Evolutionary conservation across 805 yeast genomes (phyloP).

Genomic region (Clavispora vitiphila): DNA sequence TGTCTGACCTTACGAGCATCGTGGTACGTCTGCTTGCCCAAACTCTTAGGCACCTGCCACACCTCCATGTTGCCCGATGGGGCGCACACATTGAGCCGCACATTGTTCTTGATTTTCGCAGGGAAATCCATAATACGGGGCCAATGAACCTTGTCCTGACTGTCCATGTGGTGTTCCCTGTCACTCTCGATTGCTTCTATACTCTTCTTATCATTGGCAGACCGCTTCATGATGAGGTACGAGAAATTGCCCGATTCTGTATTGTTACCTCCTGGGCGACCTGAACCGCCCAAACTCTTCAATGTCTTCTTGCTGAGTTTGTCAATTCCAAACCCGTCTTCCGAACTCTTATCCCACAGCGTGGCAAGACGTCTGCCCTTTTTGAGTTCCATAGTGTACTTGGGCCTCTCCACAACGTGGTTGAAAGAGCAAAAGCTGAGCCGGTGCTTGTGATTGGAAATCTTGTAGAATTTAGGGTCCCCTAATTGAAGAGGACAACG

Average conservation of each 20-base stretch:
- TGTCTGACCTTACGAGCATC: constrained; percentile 83
- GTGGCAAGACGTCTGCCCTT: constrained; percentile 72
- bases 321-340: constrained; percentile 51
- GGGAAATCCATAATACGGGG: constrained; percentile 76
- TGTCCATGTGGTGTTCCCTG: constrained; percentile 23
- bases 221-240: constrained; percentile 67
- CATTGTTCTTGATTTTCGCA: constrained; percentile 74
- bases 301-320: constrained; percentile 23
- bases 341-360: constrained; percentile 57
- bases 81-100: constrained; percentile 71
- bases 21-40: constrained; percentile 69
- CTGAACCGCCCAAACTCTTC: constrained; percentile 58
- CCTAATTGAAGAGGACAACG: constrained; percentile 81
- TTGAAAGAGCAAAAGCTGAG: constrained; percentile 73
- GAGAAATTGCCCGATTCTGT: constrained; percentile 69
- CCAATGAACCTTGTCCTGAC: constrained; percentile 37
- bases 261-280: constrained; percentile 68
- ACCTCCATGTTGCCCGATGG: constrained; percentile 76
- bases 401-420: constrained; percentile 71
- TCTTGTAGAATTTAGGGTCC: constrained; percentile 61
- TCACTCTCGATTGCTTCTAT: constrained; percentile 38
- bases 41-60: constrained; percentile 81
- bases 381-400: constrained; percentile 75
- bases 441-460: constrained; percentile 51
- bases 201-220: constrained; percentile 38